Evolutionary conservation across 1,284 basidiomycete species (phyloP), one percentile per base, ranked within the genome.

Genomic region (Heterobasidion annosum): DNA sequence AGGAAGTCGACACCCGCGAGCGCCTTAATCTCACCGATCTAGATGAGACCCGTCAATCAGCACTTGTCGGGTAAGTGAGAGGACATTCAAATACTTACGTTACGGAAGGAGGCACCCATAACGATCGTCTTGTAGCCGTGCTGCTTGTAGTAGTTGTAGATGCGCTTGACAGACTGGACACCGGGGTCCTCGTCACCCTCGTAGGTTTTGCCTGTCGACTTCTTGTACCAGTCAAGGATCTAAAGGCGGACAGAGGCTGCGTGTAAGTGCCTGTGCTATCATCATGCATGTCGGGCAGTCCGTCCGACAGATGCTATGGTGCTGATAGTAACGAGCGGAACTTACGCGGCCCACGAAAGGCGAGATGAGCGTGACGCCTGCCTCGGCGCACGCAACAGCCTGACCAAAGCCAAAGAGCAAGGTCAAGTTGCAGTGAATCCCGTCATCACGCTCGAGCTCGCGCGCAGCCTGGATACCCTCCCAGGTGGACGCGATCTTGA

Each of bases 121-220:
- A 99, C 95, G 71, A 98, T 98, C 63, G 96, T 99, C 68, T 95
- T 93, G 85, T 98, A 98, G 61, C 83, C 82, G 76, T 99, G 83
- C 73, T 97, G 93, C 81, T 99, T 99, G 86, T 98, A 99, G 81
- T 98, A 98, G 81, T 93, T 91, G 85, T 89, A 99, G 78, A 98
- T 99, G 73, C 82, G 88, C 79, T 91, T 87, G 59, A 99, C 96
- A 44, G 93, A 96, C 70, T 84, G 72, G 62, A 99, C 96, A 80
- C 96, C 96, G n/a, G 96, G 96, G 79, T 99, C 96, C 52, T 85
- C 82, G 56, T 91, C 89, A 56, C 90, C 91, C 61, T 85, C 81
- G 77, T 92, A 97, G 68, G 77, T 80, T 76, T 88, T 83, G 55
- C 92, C 91, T 61, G 87, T 91, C 63, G 73, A 67, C 74, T 93